These are phyloP conservation scores for Diaporthe vexans DNA, from an alignment of 2,329 filamentous ascomycete genomes.

Conservation along the genomic window DNA sequence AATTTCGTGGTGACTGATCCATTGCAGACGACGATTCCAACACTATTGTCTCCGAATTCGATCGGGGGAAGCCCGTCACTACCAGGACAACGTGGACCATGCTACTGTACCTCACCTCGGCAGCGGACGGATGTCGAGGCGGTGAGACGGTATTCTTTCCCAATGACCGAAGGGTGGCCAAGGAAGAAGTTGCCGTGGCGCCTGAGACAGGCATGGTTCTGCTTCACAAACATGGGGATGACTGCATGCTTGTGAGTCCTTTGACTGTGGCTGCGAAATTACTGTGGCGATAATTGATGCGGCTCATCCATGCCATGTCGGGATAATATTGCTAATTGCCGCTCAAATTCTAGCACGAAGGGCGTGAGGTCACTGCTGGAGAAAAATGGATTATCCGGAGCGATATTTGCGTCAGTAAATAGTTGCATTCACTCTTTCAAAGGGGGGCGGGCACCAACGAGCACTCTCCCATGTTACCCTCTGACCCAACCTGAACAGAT, in stretches of 20 bases:
- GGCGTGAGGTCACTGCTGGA: constrained; percentile 73
- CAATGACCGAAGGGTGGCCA: constrained; percentile 68
- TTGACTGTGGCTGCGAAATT: background rate
- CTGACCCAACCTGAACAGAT: too few species aligned
- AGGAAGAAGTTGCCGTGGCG: constrained; percentile 78
- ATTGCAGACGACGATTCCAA: constrained; percentile 89
- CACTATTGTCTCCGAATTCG: constrained; percentile 70
- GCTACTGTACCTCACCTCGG: constrained; percentile 86
- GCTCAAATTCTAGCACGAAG: constrained; percentile 67
- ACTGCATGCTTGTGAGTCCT: constrained; percentile 79
- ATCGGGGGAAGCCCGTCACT: constrained; percentile 53
- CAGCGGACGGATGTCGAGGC: constrained; percentile 80
- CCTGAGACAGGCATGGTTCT: constrained; percentile 89
- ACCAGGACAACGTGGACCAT: constrained; percentile 92
- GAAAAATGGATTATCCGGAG: constrained; percentile 84
- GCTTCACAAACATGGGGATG: constrained; percentile 88
- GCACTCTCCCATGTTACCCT: background rate
- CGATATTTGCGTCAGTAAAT: constrained; percentile 71
- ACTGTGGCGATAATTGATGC: background rate
- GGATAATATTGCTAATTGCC: background rate
- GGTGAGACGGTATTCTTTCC: constrained; percentile 96
- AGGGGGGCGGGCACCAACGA: background rate
- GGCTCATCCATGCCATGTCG: constrained; percentile 1
- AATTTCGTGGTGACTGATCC: background rate
- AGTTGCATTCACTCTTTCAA: constrained; percentile 39